Percentiles rank a stretch among this genome's conserved stretches.
phyloP scores from a whole-genome alignment of 2,329 filamentous ascomycete species.

The Pseudogymnoascus sp. region DNA sequence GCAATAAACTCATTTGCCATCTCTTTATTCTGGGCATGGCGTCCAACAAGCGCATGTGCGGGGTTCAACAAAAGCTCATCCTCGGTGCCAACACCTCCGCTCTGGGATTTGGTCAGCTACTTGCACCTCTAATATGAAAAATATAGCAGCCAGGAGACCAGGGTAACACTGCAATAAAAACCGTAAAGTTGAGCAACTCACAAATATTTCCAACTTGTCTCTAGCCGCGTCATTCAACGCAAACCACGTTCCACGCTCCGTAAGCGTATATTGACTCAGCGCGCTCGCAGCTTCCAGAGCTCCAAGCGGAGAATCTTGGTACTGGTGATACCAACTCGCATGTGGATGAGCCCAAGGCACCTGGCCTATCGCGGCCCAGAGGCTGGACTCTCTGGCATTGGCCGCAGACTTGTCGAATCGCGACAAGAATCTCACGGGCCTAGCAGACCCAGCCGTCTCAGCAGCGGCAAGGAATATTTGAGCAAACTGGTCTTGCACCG shows the following conservation, averaged over 20 bases:
- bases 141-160: not conserved
- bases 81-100: conserved; percentile 32
- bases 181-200: conserved; percentile 12
- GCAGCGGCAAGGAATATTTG: conserved; percentile 31
- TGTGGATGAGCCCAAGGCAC: conserved; percentile 41
- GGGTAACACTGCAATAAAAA: no score
- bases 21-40: conserved; percentile 31
- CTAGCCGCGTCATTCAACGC: conserved; percentile 33
- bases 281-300: conserved; percentile 38
- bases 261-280: conserved; percentile 42
- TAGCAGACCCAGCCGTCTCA: conserved; percentile 29
- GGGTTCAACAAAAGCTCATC: conserved; percentile 39
- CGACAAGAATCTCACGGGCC: conserved; percentile 37
- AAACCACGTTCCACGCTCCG: conserved; percentile 41
- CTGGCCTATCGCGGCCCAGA: conserved; percentile 43
- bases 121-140: not conserved
- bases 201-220: conserved; percentile 33
- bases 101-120: conserved; percentile 23
- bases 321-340: conserved; percentile 44
- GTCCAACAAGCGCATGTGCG: conserved; percentile 37
- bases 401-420: conserved; percentile 45
- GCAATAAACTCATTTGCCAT: conserved; percentile 35
- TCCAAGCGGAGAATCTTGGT: conserved; percentile 40
- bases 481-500: conserved; percentile 31
- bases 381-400: conserved; percentile 42